Evolutionary conservation across 1,284 basidiomycete species (phyloP).

Genomic region (Puccinia horiana): DNA sequence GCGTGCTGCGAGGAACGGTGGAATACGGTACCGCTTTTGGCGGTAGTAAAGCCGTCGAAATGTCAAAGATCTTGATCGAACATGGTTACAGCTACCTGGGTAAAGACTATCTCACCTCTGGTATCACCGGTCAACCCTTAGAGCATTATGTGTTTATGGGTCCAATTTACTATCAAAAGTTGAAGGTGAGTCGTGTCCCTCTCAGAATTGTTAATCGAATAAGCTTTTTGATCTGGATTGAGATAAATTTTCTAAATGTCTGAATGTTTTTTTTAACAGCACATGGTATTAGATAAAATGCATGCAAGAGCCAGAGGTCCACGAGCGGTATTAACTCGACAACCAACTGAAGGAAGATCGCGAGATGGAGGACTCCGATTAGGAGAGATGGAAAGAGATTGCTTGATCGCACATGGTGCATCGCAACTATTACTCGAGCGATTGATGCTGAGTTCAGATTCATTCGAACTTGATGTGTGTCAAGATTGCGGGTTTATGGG

Average conservation of each 20-base stretch:
- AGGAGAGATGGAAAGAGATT: conserved; percentile 99
- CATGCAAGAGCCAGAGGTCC: conserved; percentile 96
- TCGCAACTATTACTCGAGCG: conserved; percentile 93
- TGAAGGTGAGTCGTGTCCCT: conserved; percentile 51
- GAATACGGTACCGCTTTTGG: conserved; percentile 88
- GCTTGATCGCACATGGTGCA: conserved; percentile 77
- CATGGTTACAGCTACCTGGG: conserved; percentile 95
- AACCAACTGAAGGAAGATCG: conserved; percentile 96
- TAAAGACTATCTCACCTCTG: conserved; percentile 96
- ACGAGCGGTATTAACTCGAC: conserved; percentile 90
- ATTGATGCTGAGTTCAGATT: conserved; percentile 82
- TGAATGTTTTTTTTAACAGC: conserved; percentile 61
- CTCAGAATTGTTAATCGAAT: not conserved
- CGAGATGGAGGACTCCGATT: conserved; percentile 94
- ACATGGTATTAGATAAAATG: conserved; percentile 99
- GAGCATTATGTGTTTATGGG: conserved; percentile 98
- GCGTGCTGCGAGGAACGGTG: conserved; percentile 80
- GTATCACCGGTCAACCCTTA: conserved; percentile 92
- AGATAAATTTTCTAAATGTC: too few relatives aligned
- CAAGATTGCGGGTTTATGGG: conserved; percentile 92
- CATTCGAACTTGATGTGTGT: conserved; percentile 95
- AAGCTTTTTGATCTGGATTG: too few relatives aligned
- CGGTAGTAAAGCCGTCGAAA: conserved; percentile 98
- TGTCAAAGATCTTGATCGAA: conserved; percentile 92
- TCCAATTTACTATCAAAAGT: conserved; percentile 94